phyloP scores from a whole-genome alignment of 2,329 filamentous ascomycete genomes.

The Colletotrichum horii region DNA sequence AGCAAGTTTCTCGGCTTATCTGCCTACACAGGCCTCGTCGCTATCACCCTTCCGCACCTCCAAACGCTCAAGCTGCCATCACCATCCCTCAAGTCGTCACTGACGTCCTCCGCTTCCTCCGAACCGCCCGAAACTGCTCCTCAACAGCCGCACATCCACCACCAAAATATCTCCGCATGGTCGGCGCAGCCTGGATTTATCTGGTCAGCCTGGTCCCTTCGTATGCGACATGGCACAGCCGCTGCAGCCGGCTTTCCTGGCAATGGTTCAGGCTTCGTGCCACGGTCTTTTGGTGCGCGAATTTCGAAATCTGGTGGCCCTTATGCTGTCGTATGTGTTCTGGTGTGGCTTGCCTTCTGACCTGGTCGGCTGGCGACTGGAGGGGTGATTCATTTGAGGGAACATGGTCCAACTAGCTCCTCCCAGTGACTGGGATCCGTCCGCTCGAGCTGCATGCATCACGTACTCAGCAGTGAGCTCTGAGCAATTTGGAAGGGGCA shows the following conservation, averaged over 20 bases:
- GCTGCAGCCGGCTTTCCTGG: not conserved
- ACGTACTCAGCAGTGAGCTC: not conserved
- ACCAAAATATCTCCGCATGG: not conserved
- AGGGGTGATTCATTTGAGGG: not conserved
- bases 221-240: not conserved
- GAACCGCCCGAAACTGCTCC: not conserved
- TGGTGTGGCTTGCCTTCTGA: not conserved
- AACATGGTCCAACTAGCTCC: not conserved
- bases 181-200: not conserved
- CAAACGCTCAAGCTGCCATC: not conserved
- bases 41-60: not conserved
- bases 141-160: not conserved
- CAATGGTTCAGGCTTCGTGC: not conserved
- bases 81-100: not conserved
- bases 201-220: not conserved
- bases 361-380: not conserved
- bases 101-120: not conserved
- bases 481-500: not conserved
- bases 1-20: not conserved
- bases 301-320: not conserved
- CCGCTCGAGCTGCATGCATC: not conserved
- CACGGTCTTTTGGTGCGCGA: not conserved
- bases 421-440: not conserved
- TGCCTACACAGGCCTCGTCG: conserved; percentile 7
- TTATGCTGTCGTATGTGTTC: not conserved